These are phyloP conservation scores for Solanum ossicruentum DNA, from an alignment of 257 asterid genomes.

Conservation along the genomic window DNA sequence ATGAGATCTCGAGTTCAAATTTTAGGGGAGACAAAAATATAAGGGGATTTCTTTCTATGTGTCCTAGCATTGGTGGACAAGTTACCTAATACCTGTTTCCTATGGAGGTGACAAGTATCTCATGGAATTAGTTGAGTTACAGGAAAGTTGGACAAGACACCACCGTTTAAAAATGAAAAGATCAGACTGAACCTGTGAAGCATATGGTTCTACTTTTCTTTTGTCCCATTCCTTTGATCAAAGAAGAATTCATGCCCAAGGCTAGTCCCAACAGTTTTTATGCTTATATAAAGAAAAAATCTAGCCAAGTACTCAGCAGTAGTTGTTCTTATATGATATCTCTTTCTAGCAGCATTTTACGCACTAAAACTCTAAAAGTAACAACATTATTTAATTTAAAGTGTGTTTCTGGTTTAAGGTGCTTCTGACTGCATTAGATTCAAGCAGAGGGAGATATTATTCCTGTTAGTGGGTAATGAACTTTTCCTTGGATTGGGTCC, in stretches of 20 bases:
- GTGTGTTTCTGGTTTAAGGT: background rate
- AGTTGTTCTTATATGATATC: background rate
- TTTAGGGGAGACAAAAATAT: background rate
- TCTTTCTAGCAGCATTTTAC: background rate
- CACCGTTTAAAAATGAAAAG: background rate
- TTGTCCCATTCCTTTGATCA: background rate
- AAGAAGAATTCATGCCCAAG: background rate
- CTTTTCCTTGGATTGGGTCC: background rate
- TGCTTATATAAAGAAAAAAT: background rate
- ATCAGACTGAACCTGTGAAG: background rate
- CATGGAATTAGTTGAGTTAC: background rate
- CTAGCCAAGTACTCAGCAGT: background rate
- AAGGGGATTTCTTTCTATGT: background rate
- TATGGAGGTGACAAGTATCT: background rate
- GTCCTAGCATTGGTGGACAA: background rate
- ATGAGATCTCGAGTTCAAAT: background rate
- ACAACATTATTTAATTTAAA: background rate
- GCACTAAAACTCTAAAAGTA: background rate
- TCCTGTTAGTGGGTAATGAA: background rate
- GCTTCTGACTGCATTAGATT: background rate
- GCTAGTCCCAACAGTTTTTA: background rate
- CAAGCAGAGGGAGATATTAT: background rate
- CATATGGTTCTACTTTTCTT: background rate
- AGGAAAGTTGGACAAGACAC: background rate
- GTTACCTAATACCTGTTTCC: background rate